These are phyloP conservation scores for Lepidium aucheri DNA, from an alignment of 345 rosid species.

Conservation along the genomic window DNA sequence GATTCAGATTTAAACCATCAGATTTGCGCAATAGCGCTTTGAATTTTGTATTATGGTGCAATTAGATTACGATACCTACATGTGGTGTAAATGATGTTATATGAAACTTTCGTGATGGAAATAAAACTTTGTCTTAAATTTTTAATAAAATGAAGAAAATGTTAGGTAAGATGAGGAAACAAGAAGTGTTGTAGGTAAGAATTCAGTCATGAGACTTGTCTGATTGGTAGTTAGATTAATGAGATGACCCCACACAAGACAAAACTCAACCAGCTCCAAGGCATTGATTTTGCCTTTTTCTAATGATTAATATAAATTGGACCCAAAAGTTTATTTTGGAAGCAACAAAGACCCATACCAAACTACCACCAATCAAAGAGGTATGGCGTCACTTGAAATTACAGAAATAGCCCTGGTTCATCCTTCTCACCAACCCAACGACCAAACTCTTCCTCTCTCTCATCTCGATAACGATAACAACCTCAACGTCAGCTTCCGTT, in stretches of 20 bases:
- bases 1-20: too few species aligned
- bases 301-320: background rate
- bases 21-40: too few species aligned
- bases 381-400: constrained; percentile 35
- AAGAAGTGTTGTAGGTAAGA: too few species aligned
- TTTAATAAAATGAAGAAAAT: too few species aligned
- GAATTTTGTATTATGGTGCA: too few species aligned
- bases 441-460: constrained; percentile 56
- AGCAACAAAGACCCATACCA: background rate
- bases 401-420: constrained; percentile 37
- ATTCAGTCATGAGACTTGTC: constrained; percentile 1
- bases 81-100: too few species aligned
- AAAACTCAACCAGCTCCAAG: too few species aligned
- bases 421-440: constrained; percentile 40
- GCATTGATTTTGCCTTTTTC: constrained; percentile 16
- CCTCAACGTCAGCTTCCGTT: constrained; percentile 66
- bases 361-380: background rate
- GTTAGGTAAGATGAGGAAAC: too few species aligned
- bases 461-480: constrained; percentile 63
- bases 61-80: too few species aligned
- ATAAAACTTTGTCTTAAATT: too few species aligned
- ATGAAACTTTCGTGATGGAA: too few species aligned
- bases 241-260: background rate
- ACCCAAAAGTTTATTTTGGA: background rate
- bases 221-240: constrained; percentile 12